Percentiles rank a stretch among this genome's conserved stretches.
Conservation (phyloP, 257 asterid genomes). For the Schizonepeta tenuifolia region DNA sequence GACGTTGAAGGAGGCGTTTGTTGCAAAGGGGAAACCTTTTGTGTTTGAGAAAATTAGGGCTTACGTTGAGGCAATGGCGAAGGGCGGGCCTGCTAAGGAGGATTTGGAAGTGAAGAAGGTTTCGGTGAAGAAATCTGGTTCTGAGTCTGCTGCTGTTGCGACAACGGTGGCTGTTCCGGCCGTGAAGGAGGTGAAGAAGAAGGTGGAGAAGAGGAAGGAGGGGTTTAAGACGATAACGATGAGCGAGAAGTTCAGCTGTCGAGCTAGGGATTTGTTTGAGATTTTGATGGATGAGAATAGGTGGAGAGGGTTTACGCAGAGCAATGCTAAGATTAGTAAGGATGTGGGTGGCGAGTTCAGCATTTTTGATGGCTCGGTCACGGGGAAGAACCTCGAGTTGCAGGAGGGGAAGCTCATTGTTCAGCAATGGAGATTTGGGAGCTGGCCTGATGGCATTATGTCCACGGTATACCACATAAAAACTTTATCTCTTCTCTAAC, state of each 20-base stretch:
- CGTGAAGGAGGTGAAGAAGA: slow-evolving; percentile 49
- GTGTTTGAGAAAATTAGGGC: slow-evolving; percentile 75
- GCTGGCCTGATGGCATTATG: slow-evolving; percentile 86
- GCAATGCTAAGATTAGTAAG: slow-evolving; percentile 89
- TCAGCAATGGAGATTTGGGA: slow-evolving; percentile 95
- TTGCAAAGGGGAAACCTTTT: slow-evolving; percentile 69
- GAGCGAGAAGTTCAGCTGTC: slow-evolving; percentile 84
- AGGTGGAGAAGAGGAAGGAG: slow-evolving; percentile 67
- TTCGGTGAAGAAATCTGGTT: slow-evolving; percentile 38
- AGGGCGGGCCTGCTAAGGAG: slow-evolving; percentile 90
- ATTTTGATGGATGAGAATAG: slow-evolving; percentile 95
- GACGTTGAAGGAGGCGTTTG: slow-evolving; percentile 76
- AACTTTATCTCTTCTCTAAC: background rate
- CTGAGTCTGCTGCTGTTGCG: slow-evolving; percentile 36
- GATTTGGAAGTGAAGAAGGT: slow-evolving; percentile 77
- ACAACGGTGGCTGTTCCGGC: slow-evolving; percentile 1
- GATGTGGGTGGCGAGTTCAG: slow-evolving; percentile 87
- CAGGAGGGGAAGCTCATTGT: slow-evolving; percentile 78
- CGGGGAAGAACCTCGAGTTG: slow-evolving; percentile 79
- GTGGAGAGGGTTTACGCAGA: slow-evolving; percentile 95
- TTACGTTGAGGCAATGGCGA: slow-evolving; percentile 69
- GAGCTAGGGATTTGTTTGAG: slow-evolving; percentile 84
- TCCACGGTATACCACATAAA: slow-evolving; percentile 55
- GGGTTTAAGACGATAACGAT: slow-evolving; percentile 89
- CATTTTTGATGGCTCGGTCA: slow-evolving; percentile 87